These are phyloP conservation scores for Inonotus hispidus DNA, from an alignment of 1,284 basidiomycete genomes.

Conservation along the genomic window DNA sequence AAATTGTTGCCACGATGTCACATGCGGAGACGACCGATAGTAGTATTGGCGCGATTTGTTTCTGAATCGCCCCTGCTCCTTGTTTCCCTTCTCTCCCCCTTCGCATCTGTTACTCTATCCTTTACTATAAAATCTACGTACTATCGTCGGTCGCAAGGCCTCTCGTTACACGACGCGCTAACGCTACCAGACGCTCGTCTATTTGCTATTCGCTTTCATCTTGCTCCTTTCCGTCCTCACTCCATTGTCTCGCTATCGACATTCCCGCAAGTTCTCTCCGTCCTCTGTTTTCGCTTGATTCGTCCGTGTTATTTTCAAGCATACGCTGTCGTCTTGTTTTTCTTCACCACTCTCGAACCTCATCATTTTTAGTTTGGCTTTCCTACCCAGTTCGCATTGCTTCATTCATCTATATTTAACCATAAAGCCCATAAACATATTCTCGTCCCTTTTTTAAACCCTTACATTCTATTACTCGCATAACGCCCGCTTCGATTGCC, in stretches of 20 bases:
- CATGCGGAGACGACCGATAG: slow-evolving; percentile 10
- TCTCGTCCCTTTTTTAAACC: background rate
- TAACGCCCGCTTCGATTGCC: background rate
- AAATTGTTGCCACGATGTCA: slow-evolving; percentile 16
- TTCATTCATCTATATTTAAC: background rate
- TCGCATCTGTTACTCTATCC: background rate
- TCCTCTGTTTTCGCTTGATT: slow-evolving; percentile 17
- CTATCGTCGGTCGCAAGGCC: background rate
- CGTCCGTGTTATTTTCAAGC: slow-evolving; percentile 12
- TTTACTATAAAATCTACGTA: slow-evolving; percentile 1
- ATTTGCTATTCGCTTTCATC: slow-evolving; percentile 1
- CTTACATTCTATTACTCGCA: background rate
- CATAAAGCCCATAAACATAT: slow-evolving; percentile 6
- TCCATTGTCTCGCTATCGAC: slow-evolving; percentile 19
- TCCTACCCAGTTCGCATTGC: slow-evolving; percentile 2
- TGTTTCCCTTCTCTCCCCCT: slow-evolving; percentile 2
- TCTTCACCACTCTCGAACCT: background rate
- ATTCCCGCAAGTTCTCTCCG: slow-evolving; percentile 18
- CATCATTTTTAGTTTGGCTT: slow-evolving; percentile 10
- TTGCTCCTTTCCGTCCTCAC: slow-evolving; percentile 7
- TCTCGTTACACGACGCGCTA: background rate
- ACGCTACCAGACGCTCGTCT: background rate
- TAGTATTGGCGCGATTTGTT: slow-evolving; percentile 12
- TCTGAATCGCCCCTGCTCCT: slow-evolving; percentile 6
- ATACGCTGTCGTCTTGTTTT: slow-evolving; percentile 10